phyloP scores from a whole-genome alignment of 148 eudicot species.

The Amaranthus hypochondriacus region DNA sequence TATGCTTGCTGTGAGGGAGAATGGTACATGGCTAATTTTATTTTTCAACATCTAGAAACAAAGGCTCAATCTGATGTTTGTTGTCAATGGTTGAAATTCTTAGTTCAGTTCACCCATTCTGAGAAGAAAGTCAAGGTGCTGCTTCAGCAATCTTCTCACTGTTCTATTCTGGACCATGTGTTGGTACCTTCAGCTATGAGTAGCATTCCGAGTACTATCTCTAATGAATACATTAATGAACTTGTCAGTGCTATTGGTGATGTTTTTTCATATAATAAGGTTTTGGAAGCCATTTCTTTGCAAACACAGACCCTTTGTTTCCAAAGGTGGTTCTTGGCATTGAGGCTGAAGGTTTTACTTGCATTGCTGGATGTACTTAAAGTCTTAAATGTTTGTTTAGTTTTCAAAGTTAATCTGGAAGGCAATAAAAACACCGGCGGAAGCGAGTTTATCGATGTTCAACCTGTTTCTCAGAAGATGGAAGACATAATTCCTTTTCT shows the following conservation, averaged over 20 bases:
- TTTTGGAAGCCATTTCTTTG: constrained; percentile 34
- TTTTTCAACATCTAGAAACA: constrained; percentile 48
- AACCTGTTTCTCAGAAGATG: constrained; percentile 13
- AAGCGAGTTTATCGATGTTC: constrained; percentile 7
- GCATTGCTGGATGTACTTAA: constrained; percentile 43
- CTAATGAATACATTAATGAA: constrained; percentile 30
- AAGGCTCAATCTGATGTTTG: constrained; percentile 43
- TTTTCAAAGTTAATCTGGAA: constrained; percentile 14
- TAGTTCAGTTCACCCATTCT: constrained; percentile 43
- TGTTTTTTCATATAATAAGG: constrained; percentile 43
- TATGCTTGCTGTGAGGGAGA: constrained; percentile 65
- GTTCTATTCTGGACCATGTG: constrained; percentile 14
- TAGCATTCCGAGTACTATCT: constrained; percentile 10
- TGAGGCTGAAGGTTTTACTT: constrained; percentile 51
- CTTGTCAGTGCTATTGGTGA: constrained; percentile 33
- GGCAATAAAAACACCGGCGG: constrained; percentile 15
- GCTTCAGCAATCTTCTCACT: constrained; percentile 26
- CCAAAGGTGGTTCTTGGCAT: constrained; percentile 68
- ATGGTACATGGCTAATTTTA: constrained; percentile 60
- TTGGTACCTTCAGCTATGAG: constrained; percentile 4
- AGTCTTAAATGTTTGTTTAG: constrained; percentile 30
- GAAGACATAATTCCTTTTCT: constrained; percentile 27
- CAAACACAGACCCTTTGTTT: constrained; percentile 41
- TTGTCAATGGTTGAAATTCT: constrained; percentile 55
- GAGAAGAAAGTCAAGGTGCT: constrained; percentile 48